Base-by-base conservation (phyloP, 1,284 basidiomycete genomes). In the Pseudomicrostroma phylloplanum region DNA sequence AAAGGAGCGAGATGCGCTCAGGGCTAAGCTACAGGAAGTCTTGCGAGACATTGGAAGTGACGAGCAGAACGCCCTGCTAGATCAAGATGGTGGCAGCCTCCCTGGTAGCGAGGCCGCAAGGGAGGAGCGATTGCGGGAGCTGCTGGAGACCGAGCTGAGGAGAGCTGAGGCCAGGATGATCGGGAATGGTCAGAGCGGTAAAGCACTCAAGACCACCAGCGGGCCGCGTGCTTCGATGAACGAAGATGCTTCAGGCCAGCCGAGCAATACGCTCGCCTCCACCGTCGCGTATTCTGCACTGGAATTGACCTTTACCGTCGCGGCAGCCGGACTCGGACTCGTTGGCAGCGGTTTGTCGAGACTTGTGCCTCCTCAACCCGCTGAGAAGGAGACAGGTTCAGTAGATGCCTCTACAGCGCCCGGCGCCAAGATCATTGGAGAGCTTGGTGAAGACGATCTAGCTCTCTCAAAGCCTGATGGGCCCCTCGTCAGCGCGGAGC, bases 1-100 rank as follows among this genome's bases (percentile, higher is more conserved):
- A 46, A 70, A 67, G 58, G 68, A 72, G 21, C 56, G 57, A 15
- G 36, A 60, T 21, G 70, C 70, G 7, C 61, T 72, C 21, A 48
- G 55, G n/a, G 58, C 60, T 15, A 61, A 62, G 2, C 49, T 71
- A 7, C 66, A 67, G n/a, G 64, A 70, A 43, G 68, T 66, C 11
- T 62, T 71, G 67, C 51, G 56, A 43, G 66, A 68, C 40, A 59
- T 68, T 17, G 51, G 21, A 19, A 6, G 21, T 17, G 26, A 19
- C 13, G 51, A 19, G 15, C 17, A 48, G 17, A 21, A 21, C 43
- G 3, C 21, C 43, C 12, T 48, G 21, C 21, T 48, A 4, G 15
- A 9, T n/a, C n/a, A 9, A 11, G 48, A 19, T 54, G 51, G 13
- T 7, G 51, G 51, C 51, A 54, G 25, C 51, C 4, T 6, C 13